A percentile compares a stretch with the other conserved stretches of the same genome.
Evolutionary conservation across 148 eudicot species (phyloP).

Genomic region (Chenopodium formosanum): DNA sequence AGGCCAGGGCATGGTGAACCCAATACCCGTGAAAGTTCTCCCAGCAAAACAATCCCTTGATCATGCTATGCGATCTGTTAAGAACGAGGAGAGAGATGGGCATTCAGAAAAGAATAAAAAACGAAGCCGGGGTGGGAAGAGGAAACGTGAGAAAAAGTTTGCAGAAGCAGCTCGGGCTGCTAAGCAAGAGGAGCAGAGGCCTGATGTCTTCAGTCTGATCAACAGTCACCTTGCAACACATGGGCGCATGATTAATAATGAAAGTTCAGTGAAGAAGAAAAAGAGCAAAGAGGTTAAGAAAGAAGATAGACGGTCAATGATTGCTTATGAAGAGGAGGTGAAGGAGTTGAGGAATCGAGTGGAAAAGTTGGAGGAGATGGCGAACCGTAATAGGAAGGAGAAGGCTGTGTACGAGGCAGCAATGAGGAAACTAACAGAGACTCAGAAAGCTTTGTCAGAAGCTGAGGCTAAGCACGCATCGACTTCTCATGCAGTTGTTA

Average conservation of each 20-base stretch:
- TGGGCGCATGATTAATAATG: conserved; percentile 40
- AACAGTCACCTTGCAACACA: conserved; percentile 76
- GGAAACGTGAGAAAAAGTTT: conserved; percentile 82
- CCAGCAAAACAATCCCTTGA: conserved; percentile 90
- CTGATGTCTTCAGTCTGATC: conserved; percentile 84
- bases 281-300: conserved; percentile 49
- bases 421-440: conserved; percentile 68
- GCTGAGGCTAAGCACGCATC: conserved; percentile 75
- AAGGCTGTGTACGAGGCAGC: conserved; percentile 85
- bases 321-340: conserved; percentile 79
- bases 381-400: conserved; percentile 68
- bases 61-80: conserved; percentile 49
- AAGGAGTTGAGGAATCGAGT: conserved; percentile 62
- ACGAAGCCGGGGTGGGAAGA: conserved; percentile 85
- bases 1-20: conserved; percentile 85
- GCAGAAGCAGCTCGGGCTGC: conserved; percentile 72
- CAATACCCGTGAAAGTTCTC: conserved; percentile 72
- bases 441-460: conserved; percentile 57
- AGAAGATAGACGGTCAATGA: conserved; percentile 68
- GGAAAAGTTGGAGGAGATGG: conserved; percentile 86
- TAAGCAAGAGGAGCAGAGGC: conserved; percentile 58
- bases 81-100: conserved; percentile 33
- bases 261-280: conserved; percentile 40
- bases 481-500: conserved; percentile 65
- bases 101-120: conserved; percentile 44